phyloP scores from a whole-genome alignment of 129 eudicot genomes.

The Centrapalus pauciflorus region DNA sequence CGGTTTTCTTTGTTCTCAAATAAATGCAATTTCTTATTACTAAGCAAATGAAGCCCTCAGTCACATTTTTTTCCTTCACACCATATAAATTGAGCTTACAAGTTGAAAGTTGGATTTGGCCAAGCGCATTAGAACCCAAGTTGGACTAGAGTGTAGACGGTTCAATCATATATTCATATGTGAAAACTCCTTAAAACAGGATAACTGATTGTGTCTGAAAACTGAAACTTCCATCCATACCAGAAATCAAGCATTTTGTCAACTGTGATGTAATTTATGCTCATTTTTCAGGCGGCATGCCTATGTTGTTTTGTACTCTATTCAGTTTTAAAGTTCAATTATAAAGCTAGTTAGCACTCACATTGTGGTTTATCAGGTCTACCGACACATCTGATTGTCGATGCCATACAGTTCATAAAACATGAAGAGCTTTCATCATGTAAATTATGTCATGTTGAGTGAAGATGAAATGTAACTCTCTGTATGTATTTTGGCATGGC shows the following conservation, averaged over 20 bases:
- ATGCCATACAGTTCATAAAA: conserved; percentile 8
- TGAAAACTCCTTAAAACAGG: too few species aligned
- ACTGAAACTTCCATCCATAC: too few species aligned
- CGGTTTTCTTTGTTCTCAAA: too few species aligned
- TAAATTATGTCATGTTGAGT: conserved; percentile 7
- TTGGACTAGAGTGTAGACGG: too few species aligned
- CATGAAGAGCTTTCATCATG: conserved; percentile 10
- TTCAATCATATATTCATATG: too few species aligned
- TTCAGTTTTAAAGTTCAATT: background rate
- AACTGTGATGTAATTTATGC: background rate
- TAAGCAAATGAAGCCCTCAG: too few species aligned
- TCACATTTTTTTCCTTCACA: too few species aligned
- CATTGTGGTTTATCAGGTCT: conserved; percentile 28
- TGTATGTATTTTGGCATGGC: conserved; percentile 17
- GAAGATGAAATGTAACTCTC: conserved; percentile 20
- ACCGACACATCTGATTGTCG: conserved; percentile 2
- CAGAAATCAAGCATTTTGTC: background rate
- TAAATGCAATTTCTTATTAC: too few species aligned
- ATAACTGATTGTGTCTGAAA: too few species aligned
- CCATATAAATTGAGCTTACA: background rate
- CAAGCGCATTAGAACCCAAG: background rate
- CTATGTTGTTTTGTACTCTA: background rate
- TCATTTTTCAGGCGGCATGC: background rate
- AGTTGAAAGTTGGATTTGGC: background rate
- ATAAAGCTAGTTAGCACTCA: background rate